phyloP scores from a whole-genome alignment of 2,329 filamentous ascomycete species.

The Raffaelea albimanens region DNA sequence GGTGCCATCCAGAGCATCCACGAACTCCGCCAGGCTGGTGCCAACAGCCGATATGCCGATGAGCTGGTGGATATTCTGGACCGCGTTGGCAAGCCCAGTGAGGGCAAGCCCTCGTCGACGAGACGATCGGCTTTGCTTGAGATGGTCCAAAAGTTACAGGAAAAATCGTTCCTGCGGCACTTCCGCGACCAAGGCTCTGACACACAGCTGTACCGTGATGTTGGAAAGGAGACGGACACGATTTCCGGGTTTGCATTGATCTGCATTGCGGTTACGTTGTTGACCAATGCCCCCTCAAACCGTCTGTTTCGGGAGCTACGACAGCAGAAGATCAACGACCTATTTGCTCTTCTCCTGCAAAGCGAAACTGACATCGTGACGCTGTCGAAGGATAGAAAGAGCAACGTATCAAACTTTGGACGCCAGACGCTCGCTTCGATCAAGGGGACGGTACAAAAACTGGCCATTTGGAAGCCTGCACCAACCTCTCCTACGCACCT shows the following conservation, averaged over 20 bases:
- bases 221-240: constrained; percentile 49
- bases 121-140: constrained; percentile 51
- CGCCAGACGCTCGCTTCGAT: constrained; percentile 47
- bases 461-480: constrained; percentile 51
- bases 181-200: constrained; percentile 70
- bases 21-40: constrained; percentile 55
- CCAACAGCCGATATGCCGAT: constrained; percentile 56
- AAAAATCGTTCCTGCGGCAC: constrained; percentile 55
- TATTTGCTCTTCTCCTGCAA: constrained; percentile 47
- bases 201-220: constrained; percentile 53
- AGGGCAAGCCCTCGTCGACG: constrained; percentile 34
- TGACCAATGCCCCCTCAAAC: constrained; percentile 48
- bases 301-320: constrained; percentile 47
- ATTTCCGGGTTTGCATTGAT: constrained; percentile 54
- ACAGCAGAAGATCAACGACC: constrained; percentile 40
- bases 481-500: constrained; percentile 23
- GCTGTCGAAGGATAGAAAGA: constrained; percentile 54
- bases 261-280: constrained; percentile 53
- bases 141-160: constrained; percentile 47
- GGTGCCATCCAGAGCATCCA: constrained; percentile 54
- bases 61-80: constrained; percentile 56
- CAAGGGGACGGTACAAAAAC: constrained; percentile 39
- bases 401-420: constrained; percentile 58
- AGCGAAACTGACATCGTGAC: constrained; percentile 44
- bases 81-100: constrained; percentile 43